Evolutionary conservation across 1,284 basidiomycete species (phyloP).

Genomic region (Ceratobasidium sp.): DNA sequence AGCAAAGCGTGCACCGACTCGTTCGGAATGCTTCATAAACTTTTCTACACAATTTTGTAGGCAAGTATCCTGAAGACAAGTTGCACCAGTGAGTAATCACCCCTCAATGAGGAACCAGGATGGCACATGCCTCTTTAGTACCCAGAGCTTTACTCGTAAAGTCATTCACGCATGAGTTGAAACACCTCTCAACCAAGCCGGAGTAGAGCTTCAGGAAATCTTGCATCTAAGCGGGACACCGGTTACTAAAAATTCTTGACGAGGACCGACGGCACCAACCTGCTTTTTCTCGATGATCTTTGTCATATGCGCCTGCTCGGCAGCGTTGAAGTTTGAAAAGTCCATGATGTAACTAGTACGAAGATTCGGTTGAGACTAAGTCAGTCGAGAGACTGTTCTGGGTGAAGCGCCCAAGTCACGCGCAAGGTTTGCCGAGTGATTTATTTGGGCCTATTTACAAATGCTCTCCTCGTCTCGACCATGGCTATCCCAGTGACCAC

Average conservation of each 20-base stretch:
- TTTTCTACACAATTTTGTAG: slow-evolving; percentile 82
- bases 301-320: slow-evolving; percentile 91
- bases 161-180: slow-evolving; percentile 94
- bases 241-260: background rate
- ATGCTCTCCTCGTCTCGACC: background rate
- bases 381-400: background rate
- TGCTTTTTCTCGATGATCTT: slow-evolving; percentile 94
- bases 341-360: slow-evolving; percentile 66
- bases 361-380: slow-evolving; percentile 4
- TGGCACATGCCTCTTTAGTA: slow-evolving; percentile 81
- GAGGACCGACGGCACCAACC: slow-evolving; percentile 59
- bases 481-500: too few relatives aligned
- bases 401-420: slow-evolving; percentile 16
- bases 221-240: slow-evolving; percentile 79
- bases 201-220: slow-evolving; percentile 97
- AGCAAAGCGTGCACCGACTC: slow-evolving; percentile 91
- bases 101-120: background rate
- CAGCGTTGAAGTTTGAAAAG: slow-evolving; percentile 82
- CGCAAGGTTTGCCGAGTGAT: background rate
- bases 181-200: slow-evolving; percentile 95
- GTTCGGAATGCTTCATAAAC: slow-evolving; percentile 96
- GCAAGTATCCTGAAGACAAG: slow-evolving; percentile 60
- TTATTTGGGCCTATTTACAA: slow-evolving; percentile 15
- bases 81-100: background rate
- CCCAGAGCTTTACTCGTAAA: slow-evolving; percentile 95